Conservation (phyloP, 345 rosid species). For the Arabis hirsuta region DNA sequence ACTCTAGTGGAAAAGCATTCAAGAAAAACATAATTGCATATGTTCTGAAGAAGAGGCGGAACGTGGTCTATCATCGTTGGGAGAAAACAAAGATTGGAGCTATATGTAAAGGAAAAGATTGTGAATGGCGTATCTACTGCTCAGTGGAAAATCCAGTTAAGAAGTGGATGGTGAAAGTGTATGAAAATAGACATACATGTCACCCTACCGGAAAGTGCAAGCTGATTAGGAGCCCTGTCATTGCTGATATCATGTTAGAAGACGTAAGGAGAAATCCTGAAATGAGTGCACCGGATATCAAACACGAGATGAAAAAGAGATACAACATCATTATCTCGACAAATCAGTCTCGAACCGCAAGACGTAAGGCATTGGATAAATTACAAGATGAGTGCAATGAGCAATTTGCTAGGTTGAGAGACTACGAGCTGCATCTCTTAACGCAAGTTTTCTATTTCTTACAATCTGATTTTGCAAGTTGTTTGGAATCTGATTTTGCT, state of each 20-base stretch:
- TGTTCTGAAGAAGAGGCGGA: neutral
- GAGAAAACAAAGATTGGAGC: neutral
- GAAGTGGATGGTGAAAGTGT: conserved; percentile 12
- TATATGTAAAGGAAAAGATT: neutral
- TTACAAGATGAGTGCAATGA: neutral
- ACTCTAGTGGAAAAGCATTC: neutral
- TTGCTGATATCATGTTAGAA: neutral
- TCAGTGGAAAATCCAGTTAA: neutral
- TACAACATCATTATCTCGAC: neutral
- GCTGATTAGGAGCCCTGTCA: neutral
- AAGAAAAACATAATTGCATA: neutral
- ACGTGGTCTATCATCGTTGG: neutral
- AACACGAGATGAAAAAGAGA: neutral
- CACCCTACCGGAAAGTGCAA: neutral
- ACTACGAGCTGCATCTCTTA: neutral
- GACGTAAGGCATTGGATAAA: neutral
- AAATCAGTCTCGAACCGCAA: neutral
- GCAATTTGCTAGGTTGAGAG: neutral
- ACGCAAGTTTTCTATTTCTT: neutral
- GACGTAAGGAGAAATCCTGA: neutral
- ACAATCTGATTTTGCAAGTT: too few relatives aligned
- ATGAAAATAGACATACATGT: neutral
- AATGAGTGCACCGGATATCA: neutral
- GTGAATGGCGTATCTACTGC: neutral
- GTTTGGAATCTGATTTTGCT: too few relatives aligned